Base-by-base conservation (phyloP, 1,139 yeast genomes). In the Magnusiomyces sp. region DNA sequence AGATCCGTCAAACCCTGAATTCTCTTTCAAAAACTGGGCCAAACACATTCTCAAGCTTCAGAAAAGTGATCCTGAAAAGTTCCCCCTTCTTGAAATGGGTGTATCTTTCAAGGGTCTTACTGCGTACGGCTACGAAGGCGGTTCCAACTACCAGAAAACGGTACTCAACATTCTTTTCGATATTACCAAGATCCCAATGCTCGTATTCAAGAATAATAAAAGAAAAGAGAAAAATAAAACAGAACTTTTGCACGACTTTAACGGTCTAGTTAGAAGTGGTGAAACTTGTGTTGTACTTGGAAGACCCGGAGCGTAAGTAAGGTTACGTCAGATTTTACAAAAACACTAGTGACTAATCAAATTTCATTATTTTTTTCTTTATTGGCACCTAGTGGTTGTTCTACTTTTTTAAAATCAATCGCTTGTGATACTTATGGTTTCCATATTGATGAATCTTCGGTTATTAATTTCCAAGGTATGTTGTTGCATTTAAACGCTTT, bases 231-330 rank as follows among this genome's bases (percentile, higher is more conserved):
- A 54, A 32, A 51, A 63, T 14, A 61, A 65, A 61, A 80, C 72
- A 48, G 80, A 81, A 53, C 84, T 84, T 53, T 67, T 82, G 58
- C 76, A 78, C 58, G 72, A 81, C 20, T 80, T 83, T 80, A 86
- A 83, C 56, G 90, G 84, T 29, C 59, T 80, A 5, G 70, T 82
- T 55, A 69, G 71, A 43, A 84, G 92, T 0, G 90, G 95, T 50
- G 86, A 83, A 59, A 71, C 85, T 49, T 76, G 86, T 4, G 87
- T 85, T 46, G 94, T 84, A 1, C 68, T 84, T 39, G 94, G 94
- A 42, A 77, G 90, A 63, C 94, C 94, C 0, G 94, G 94, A 37
- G 47, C 52, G 54, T 52, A 49, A 31, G 54, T 45, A 39, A 4
- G 33, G 13, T 32, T 45, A 23, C 17, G 14, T n/a, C 14, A 11